Conservation (phyloP, 768 basidiomycete genomes). For the Hygrophorus pudorinus region DNA sequence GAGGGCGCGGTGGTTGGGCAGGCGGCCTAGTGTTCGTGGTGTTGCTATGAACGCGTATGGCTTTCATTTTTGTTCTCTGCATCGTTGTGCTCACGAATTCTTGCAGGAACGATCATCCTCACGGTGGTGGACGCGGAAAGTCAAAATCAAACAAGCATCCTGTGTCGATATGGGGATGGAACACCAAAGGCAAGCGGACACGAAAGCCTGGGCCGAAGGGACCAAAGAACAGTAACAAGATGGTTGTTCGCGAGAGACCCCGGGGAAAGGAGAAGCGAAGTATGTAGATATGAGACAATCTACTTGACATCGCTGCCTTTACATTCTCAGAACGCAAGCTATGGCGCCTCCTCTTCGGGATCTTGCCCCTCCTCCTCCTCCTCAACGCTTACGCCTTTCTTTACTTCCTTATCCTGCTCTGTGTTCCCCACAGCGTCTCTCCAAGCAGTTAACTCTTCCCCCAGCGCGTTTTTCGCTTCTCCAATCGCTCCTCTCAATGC, state of each 20-base stretch:
- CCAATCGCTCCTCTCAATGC: slow-evolving; percentile 38
- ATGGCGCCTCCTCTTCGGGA: too few relatives aligned
- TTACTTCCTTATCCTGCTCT: slow-evolving; percentile 52
- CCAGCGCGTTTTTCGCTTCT: slow-evolving; percentile 43
- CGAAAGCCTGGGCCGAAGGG: slow-evolving; percentile 88
- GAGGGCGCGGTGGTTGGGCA: slow-evolving; percentile 76
- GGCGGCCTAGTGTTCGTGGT: slow-evolving; percentile 81
- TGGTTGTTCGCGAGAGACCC: slow-evolving; percentile 81
- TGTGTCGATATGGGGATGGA: slow-evolving; percentile 87
- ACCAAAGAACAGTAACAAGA: slow-evolving; percentile 82
- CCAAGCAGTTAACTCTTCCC: slow-evolving; percentile 66
- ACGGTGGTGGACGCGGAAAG: slow-evolving; percentile 97
- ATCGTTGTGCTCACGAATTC: background rate
- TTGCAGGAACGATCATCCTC: slow-evolving; percentile 77
- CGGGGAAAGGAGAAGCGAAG: slow-evolving; percentile 51
- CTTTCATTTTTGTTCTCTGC: slow-evolving; percentile 9
- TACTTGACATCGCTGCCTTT: too few relatives aligned
- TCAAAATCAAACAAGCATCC: slow-evolving; percentile 95
- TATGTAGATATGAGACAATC: slow-evolving; percentile 24
- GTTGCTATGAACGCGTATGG: slow-evolving; percentile 95
- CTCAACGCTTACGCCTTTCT: slow-evolving; percentile 37
- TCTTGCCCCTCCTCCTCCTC: slow-evolving; percentile 31
- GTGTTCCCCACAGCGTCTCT: slow-evolving; percentile 59
- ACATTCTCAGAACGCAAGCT: too few relatives aligned
- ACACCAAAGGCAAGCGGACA: slow-evolving; percentile 86